Base-by-base conservation (phyloP, 768 basidiomycete genomes). In the Arthromyces matolae region DNA sequence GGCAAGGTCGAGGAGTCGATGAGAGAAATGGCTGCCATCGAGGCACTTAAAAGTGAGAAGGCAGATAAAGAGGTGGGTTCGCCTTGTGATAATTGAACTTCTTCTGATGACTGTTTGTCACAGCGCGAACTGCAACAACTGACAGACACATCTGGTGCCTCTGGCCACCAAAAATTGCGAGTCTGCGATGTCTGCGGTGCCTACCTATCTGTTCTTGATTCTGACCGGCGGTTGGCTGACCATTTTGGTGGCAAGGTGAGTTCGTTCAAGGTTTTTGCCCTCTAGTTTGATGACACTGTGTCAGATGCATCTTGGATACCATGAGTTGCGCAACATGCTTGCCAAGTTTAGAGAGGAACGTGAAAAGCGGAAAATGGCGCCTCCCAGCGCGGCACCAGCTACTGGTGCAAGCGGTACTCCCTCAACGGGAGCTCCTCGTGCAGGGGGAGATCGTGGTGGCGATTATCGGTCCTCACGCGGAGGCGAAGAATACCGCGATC, bases 101-200 rank as follows among this genome's bases (percentile, higher is more conserved):
- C 23, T 23, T 41, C n/a, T 49, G 36, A 41, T n/a, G n/a, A 39
- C n/a, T 53, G 43, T 42, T 49, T 45, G 51, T 51, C 50, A 42
- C 54, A 93, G 89, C 86, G 91, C 48, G 96, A 98, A 61, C 75
- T 98, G 36, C 93, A 96, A 69, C 86, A 93, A 66, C 73, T 99
- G 54, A 96, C 95, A 33, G 96, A 99, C 64, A 98, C 93, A 24
- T 95, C 94, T 32, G 96, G 96, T 47, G 96, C 96, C 5, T 96
- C 93, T 47, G 96, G 96, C n/a, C 96, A 99, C 75, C 96, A 99
- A 71, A 98, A 98, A 70, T 75, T 99, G 58, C 86, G 96, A 53
- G 96, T 99, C n/a, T 98, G 96, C 73, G 96, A 99, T 73, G 94
- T 97, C 23, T 99, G 96, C 65, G 96, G 96, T 60, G 96, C 96